Base-by-base conservation (phyloP, 345 rosid genomes). In the Tarenaya hassleriana region DNA sequence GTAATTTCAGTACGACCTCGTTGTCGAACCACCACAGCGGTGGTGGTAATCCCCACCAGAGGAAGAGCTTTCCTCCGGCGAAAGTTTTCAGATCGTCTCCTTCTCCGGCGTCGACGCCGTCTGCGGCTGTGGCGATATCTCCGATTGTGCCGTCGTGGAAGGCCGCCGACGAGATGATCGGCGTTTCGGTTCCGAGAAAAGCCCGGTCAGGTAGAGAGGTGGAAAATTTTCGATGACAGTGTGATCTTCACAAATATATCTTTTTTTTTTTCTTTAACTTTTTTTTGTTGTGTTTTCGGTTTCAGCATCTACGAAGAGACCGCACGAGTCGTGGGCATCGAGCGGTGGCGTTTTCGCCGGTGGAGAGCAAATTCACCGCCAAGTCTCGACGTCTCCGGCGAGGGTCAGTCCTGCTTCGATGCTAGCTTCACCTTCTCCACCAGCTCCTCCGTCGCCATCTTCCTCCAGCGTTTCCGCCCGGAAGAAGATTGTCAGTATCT, bases 141-240 rank as follows among this genome's bases (percentile, higher is more conserved):
- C 58, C 66, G 47, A 34, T 67, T 8, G 52, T 66, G 0, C 50
- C 73, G 5, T 33, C 78, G 1, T 83, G 94, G 94, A 85, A 83
- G 57, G 81, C 91, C 7, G 78, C 84, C 0, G 98, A 86, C 41
- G 99, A 92, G 74, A 83, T 92, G 97, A 92, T 92, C 69, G 89
- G 97, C 10, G 95, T 88, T 35, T 74, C 95, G 60, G 99, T 92
- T 44, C 99, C 99, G 58, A 70, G 99, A 71, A 92, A 88, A 85
- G 99, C 99, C 76, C 97, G 99, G 80, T 83, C 99, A 88, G 99
- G 99, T 92, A 86, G 77, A 73, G 94, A 76, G 78, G 87, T 82
- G 89, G 89, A 83, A 24, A 24, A 69, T 68, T 61, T 65, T 45
- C 51, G 41, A 46, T 38, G 5, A 54, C 5, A 8, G 8, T 16